Percentiles rank a stretch among this genome's conserved stretches.
Evolutionary conservation across 2,329 filamentous ascomycete genomes (phyloP).

Genomic region (Ustulina deusta): DNA sequence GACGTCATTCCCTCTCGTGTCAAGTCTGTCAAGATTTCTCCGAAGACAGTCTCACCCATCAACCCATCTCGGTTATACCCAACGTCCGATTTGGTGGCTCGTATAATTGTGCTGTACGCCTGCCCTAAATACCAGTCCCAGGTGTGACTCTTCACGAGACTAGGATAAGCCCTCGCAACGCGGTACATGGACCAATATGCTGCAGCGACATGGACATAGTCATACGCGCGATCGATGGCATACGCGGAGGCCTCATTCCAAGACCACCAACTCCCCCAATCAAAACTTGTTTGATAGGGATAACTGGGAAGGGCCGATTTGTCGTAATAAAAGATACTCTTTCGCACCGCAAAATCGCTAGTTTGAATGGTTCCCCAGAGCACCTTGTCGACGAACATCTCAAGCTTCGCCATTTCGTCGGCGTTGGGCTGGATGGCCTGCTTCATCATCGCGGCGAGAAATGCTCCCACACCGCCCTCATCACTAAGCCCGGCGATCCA

Average conservation of each 20-base stretch:
- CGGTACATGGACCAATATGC: conserved; percentile 70
- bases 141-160: conserved; percentile 54
- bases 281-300: conserved; percentile 56
- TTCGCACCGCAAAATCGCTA: conserved; percentile 61
- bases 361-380: conserved; percentile 63
- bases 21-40: conserved; percentile 64
- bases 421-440: conserved; percentile 63
- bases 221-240: conserved; percentile 64
- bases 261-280: conserved; percentile 64
- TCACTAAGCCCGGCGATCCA: conserved; percentile 72
- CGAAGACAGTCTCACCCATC: conserved; percentile 71
- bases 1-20: conserved; percentile 58
- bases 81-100: conserved; percentile 54
- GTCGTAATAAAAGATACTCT: conserved; percentile 69
- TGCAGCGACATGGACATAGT: conserved; percentile 69
- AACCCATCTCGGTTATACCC: conserved; percentile 62
- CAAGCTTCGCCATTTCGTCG: conserved; percentile 63
- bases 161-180: conserved; percentile 62
- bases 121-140: conserved; percentile 69
- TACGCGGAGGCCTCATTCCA: conserved; percentile 63
- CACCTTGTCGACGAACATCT: conserved; percentile 65
- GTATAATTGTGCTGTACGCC: conserved; percentile 63
- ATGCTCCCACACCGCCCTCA: conserved; percentile 69
- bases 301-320: conserved; percentile 58
- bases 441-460: conserved; percentile 67